These are phyloP conservation scores for Diaporthe amygdali DNA, from an alignment of 2,329 filamentous ascomycete species.

Conservation along the genomic window DNA sequence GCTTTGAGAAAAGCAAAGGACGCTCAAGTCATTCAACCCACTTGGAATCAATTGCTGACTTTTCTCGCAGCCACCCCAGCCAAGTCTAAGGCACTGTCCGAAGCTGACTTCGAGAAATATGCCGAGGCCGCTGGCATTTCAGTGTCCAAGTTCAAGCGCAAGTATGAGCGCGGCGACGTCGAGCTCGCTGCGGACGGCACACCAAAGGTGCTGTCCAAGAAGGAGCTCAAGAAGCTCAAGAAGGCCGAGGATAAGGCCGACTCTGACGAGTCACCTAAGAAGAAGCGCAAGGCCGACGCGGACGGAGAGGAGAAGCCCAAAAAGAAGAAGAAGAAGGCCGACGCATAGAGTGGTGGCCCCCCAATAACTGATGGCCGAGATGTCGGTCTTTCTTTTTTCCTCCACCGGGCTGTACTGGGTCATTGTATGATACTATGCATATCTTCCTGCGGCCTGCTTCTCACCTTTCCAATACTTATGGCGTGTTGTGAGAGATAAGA, in stretches of 20 bases:
- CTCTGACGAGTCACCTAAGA: conserved; percentile 51
- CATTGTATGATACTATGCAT: conserved; percentile 25
- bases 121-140: conserved; percentile 73
- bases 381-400: neutral
- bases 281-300: conserved; percentile 76
- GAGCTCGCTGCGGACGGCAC: conserved; percentile 68
- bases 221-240: conserved; percentile 75
- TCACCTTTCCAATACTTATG: conserved; percentile 21
- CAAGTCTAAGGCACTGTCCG: conserved; percentile 50
- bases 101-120: conserved; percentile 61
- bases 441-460: conserved; percentile 19
- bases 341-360: conserved; percentile 15
- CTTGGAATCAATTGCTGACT: neutral
- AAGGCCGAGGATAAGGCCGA: conserved; percentile 63
- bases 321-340: conserved; percentile 45
- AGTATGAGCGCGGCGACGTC: conserved; percentile 78
- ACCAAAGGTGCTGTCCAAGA: conserved; percentile 74
- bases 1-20: conserved; percentile 32
- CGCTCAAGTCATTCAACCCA: conserved; percentile 45
- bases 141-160: conserved; percentile 78
- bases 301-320: conserved; percentile 67
- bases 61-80: conserved; percentile 36
- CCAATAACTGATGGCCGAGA: neutral
- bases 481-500: conserved; percentile 27
- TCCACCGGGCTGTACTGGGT: conserved; percentile 14